Evolutionary conservation across 441 rosid genomes (phyloP).

Genomic region (Adansonia madagascariensis): DNA sequence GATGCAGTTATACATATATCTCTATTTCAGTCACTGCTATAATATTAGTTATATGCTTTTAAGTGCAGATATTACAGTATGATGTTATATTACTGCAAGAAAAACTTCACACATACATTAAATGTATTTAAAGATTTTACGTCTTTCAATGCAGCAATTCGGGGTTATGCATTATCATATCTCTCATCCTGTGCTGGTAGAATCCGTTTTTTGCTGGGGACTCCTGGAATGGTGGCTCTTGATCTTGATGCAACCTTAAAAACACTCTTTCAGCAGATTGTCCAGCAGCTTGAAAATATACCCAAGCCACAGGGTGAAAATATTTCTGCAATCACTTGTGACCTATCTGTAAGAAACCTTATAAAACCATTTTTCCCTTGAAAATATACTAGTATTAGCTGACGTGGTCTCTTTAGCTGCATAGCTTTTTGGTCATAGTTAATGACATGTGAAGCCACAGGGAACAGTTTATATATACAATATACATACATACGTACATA

Average conservation of each 20-base stretch:
- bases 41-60: slow-evolving; percentile 7
- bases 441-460: not conserved
- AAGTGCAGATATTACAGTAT: slow-evolving; percentile 13
- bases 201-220: slow-evolving; percentile 88
- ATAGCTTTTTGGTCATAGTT: not conserved
- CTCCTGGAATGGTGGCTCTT: slow-evolving; percentile 99
- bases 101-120: slow-evolving; percentile 24
- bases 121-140: slow-evolving; percentile 32
- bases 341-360: slow-evolving; percentile 84
- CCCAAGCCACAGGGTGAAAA: slow-evolving; percentile 95
- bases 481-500: not conserved
- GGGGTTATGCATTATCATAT: slow-evolving; percentile 98
- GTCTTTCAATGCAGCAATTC: slow-evolving; percentile 76
- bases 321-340: slow-evolving; percentile 85
- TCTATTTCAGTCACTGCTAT: not conserved
- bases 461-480: not conserved
- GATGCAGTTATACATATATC: slow-evolving; percentile 3
- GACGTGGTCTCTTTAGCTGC: not conserved
- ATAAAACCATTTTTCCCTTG: slow-evolving; percentile 21
- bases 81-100: slow-evolving; percentile 25
- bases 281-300: slow-evolving; percentile 84
- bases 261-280: slow-evolving; percentile 85
- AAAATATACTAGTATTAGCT: slow-evolving; percentile 4
- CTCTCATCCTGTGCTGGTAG: slow-evolving; percentile 99
- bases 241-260: slow-evolving; percentile 89